A percentile compares a stretch with the other conserved stretches of the same genome.
Evolutionary conservation across 164 flowering plant genomes (phyloP).

Genomic region (Paratinospora sagittata): DNA sequence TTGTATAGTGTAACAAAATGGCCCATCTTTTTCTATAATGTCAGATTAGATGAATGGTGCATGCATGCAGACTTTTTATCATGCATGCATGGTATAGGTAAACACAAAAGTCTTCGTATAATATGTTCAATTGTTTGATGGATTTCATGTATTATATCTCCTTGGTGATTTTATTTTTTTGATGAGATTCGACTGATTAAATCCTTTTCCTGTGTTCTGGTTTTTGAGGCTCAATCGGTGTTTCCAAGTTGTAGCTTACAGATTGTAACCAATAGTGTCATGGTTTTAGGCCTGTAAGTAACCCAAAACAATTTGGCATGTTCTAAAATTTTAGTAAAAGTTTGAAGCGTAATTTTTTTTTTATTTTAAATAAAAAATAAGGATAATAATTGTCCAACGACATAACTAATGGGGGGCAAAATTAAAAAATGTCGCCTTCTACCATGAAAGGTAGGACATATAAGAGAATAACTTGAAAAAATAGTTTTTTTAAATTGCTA

Average conservation of each 20-base stretch:
- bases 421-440: too few relatives aligned
- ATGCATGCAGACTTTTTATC: conserved; percentile 16
- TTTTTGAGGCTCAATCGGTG: not conserved
- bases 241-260: not conserved
- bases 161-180: not conserved
- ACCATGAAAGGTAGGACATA: too few relatives aligned
- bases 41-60: not conserved
- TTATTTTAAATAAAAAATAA: too few relatives aligned
- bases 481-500: too few relatives aligned
- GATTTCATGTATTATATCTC: not conserved
- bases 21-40: not conserved
- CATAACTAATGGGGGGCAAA: too few relatives aligned
- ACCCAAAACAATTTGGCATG: too few relatives aligned
- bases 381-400: too few relatives aligned
- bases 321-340: too few relatives aligned
- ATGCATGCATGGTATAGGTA: conserved; percentile 10
- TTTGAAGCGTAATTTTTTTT: too few relatives aligned
- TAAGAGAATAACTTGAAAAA: too few relatives aligned
- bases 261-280: too few relatives aligned
- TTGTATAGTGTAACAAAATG: not conserved
- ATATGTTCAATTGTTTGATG: not conserved
- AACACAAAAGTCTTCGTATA: not conserved
- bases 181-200: not conserved
- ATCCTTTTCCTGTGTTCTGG: not conserved
- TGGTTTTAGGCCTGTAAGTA: too few relatives aligned